A percentile compares a stretch with the other conserved stretches of the same genome.
Evolutionary conservation across 257 asterid genomes (phyloP).

Genomic region (Mentha longifolia): DNA sequence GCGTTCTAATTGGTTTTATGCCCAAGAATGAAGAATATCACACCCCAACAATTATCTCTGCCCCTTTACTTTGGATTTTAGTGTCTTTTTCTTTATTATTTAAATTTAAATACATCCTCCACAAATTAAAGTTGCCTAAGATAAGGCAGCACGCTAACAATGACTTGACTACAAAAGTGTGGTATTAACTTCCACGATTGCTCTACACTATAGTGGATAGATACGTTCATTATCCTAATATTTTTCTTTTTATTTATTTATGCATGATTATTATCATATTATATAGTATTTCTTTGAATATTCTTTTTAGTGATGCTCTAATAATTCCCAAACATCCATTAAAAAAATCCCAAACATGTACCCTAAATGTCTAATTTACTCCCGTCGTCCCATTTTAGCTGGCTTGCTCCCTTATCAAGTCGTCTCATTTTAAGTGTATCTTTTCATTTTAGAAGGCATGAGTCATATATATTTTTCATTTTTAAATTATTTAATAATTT

Average conservation of each 20-base stretch:
- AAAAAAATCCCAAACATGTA: too few relatives aligned
- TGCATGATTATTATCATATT: neutral
- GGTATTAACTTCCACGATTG: conserved; percentile 40
- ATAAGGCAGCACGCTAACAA: conserved; percentile 41
- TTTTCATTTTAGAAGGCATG: too few relatives aligned
- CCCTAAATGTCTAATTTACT: too few relatives aligned
- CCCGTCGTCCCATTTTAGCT: too few relatives aligned
- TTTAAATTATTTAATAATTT: too few relatives aligned
- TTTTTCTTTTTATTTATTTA: neutral
- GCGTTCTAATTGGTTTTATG: conserved; percentile 20
- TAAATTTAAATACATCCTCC: neutral
- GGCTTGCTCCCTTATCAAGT: too few relatives aligned
- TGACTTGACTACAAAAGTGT: conserved; percentile 35
- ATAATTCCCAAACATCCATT: neutral
- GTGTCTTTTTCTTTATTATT: conserved; percentile 21
- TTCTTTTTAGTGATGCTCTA: neutral
- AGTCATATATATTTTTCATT: too few relatives aligned
- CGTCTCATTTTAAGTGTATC: too few relatives aligned
- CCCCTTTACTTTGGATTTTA: conserved; percentile 4
- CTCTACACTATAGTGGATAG: conserved; percentile 7
- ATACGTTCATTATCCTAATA: conserved; percentile 2
- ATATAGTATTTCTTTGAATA: neutral
- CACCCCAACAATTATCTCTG: conserved; percentile 14
- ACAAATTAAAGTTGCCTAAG: conserved; percentile 31
- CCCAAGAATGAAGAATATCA: neutral